These are phyloP conservation scores for Lycium barbarum DNA, from an alignment of 257 asterid genomes.

Conservation along the genomic window DNA sequence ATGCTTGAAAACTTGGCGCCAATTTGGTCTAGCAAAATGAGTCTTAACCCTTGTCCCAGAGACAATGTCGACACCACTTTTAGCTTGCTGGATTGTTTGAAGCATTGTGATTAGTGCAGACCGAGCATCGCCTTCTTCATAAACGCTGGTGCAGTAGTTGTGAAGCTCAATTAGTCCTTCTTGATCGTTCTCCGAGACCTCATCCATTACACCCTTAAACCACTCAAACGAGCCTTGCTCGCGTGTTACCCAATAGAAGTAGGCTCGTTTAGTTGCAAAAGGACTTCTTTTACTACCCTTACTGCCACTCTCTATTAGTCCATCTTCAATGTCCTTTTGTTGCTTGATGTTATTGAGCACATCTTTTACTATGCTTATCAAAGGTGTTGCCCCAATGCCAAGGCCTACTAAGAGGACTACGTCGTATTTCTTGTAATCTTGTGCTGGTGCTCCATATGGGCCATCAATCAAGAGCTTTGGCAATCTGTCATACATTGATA, in stretches of 20 bases:
- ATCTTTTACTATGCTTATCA: conserved; percentile 80
- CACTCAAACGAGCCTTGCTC: conserved; percentile 86
- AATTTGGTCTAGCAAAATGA: conserved; percentile 76
- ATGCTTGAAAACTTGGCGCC: conserved; percentile 68
- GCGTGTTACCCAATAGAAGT: conserved; percentile 83
- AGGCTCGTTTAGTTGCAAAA: conserved; percentile 56
- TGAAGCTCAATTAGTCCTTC: conserved; percentile 72
- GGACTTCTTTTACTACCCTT: conserved; percentile 30
- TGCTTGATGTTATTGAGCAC: conserved; percentile 63
- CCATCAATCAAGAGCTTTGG: conserved; percentile 75
- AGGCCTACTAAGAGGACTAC: conserved; percentile 69
- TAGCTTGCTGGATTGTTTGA: conserved; percentile 74
- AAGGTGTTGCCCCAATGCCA: conserved; percentile 82
- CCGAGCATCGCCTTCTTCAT: conserved; percentile 80
- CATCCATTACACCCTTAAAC: conserved; percentile 80
- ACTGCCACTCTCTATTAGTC: not conserved
- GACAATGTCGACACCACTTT: conserved; percentile 71
- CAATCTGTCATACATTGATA: conserved; percentile 45
- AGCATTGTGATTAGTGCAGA: conserved; percentile 79
- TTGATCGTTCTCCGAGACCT: conserved; percentile 62
- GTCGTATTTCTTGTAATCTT: conserved; percentile 71
- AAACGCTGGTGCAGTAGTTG: conserved; percentile 77
- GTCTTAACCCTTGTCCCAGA: conserved; percentile 67
- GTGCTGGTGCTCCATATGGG: conserved; percentile 87
- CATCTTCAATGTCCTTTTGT: conserved; percentile 30